Conservation (phyloP, 805 yeast genomes). For the Debaryomyces tyrocola region DNA sequence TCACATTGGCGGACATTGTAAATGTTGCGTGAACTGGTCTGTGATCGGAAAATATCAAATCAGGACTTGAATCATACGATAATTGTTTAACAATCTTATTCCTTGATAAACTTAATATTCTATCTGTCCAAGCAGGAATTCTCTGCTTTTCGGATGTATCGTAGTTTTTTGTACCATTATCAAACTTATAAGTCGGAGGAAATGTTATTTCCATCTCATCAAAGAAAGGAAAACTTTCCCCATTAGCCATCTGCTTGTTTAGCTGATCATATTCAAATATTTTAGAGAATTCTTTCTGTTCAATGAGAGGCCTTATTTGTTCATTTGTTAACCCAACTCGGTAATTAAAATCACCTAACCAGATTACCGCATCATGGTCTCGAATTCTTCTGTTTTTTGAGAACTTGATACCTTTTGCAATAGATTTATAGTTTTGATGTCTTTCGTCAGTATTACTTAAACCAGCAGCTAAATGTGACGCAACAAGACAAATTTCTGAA, state of each 20-base stretch:
- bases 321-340: conserved; percentile 73
- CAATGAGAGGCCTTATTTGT: conserved; percentile 60
- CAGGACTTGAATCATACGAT: conserved; percentile 57
- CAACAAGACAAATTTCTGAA: conserved; percentile 74
- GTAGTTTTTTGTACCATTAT: conserved; percentile 75
- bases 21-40: conserved; percentile 83
- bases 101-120: conserved; percentile 63
- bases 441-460: conserved; percentile 77
- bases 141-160: conserved; percentile 92
- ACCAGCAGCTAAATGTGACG: conserved; percentile 94
- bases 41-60: conserved; percentile 78
- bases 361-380: conserved; percentile 83
- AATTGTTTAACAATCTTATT: conserved; percentile 59
- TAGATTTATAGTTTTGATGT: conserved; percentile 80
- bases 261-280: conserved; percentile 78
- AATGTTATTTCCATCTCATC: conserved; percentile 76
- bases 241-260: conserved; percentile 63
- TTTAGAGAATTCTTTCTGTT: conserved; percentile 42
- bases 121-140: conserved; percentile 95
- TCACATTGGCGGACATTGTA: conserved; percentile 58
- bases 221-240: conserved; percentile 73
- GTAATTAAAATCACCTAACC: conserved; percentile 96
- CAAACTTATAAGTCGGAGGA: conserved; percentile 90
- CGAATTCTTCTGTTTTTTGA: conserved; percentile 46
- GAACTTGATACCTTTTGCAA: conserved; percentile 67